Evolutionary conservation across 1,139 yeast species (phyloP).

Genomic region (Hyphopichia pseudoburtonii): DNA sequence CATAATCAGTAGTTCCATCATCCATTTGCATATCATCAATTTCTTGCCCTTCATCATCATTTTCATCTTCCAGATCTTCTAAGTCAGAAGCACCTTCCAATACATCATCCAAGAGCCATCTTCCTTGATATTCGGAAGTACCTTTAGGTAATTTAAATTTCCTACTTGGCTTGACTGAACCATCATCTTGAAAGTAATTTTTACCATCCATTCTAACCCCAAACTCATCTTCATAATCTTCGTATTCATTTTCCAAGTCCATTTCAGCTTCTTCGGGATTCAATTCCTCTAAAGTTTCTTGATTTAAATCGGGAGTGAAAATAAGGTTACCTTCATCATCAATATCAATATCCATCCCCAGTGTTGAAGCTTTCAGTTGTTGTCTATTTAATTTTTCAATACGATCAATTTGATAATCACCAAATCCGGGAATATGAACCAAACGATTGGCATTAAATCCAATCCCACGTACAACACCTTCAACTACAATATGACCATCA

Average conservation of each 20-base stretch:
- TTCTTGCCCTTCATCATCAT: constrained; percentile 27
- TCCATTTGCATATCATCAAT: constrained; percentile 27
- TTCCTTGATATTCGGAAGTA: constrained; percentile 89
- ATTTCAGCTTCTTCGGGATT: constrained; percentile 59
- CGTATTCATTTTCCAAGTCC: constrained; percentile 38
- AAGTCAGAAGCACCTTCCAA: constrained; percentile 51
- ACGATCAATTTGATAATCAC: constrained; percentile 78
- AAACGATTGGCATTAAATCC: constrained; percentile 78
- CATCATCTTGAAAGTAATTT: constrained; percentile 53
- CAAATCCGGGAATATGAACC: constrained; percentile 84
- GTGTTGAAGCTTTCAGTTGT: constrained; percentile 2
- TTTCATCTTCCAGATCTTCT: constrained; percentile 50
- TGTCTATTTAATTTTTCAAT: constrained; percentile 49
- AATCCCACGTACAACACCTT: constrained; percentile 84
- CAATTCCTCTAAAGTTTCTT: constrained; percentile 67
- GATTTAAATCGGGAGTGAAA: constrained; percentile 50
- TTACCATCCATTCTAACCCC: constrained; percentile 76
- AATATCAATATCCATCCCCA: constrained; percentile 25
- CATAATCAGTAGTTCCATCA: constrained; percentile 31
- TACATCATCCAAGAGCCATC: constrained; percentile 75
- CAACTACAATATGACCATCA: constrained; percentile 50
- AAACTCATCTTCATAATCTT: constrained; percentile 43
- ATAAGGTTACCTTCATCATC: constrained; percentile 23
- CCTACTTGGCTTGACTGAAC: constrained; percentile 23
- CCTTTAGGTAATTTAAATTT: constrained; percentile 71